Conservation (phyloP, 306 rosid genomes). For the Gynostemma pentaphyllum region DNA sequence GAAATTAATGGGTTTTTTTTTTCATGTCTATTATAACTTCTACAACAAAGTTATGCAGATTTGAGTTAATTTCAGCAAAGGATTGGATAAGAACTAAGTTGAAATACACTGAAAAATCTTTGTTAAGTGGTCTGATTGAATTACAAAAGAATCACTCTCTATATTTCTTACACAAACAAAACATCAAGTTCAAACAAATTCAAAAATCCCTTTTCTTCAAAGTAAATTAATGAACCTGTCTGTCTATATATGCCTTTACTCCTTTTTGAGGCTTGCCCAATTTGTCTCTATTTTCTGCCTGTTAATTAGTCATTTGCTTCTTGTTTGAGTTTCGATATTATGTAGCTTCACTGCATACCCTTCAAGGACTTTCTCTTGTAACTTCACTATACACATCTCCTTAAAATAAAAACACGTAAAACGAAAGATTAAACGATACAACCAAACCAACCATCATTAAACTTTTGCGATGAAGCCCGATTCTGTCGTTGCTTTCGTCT, state of each 20-base stretch:
- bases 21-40: not conserved
- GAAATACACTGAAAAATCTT: not conserved
- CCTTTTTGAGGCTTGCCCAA: conserved; percentile 19
- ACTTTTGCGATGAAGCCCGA: conserved; percentile 12
- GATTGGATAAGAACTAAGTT: not conserved
- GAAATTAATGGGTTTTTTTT: no score
- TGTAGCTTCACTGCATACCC: conserved; percentile 27
- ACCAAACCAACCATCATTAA: conserved; percentile 18
- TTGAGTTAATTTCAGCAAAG: not conserved
- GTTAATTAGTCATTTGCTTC: conserved; percentile 7
- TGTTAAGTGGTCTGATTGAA: not conserved
- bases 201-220: not conserved
- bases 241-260: not conserved
- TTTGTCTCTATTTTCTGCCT: conserved; percentile 16
- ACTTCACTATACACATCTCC: conserved; percentile 49
- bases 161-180: not conserved
- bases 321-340: conserved; percentile 16
- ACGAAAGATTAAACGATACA: conserved; percentile 11
- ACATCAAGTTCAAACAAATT: not conserved
- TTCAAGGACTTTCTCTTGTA: conserved; percentile 21
- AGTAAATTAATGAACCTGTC: not conserved
- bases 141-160: not conserved
- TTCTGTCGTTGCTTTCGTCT: conserved; percentile 28
- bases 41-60: not conserved
- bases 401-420: conserved; percentile 18